These are phyloP conservation scores for Penicillium salamii DNA, from an alignment of 495 filamentous ascomycete genomes.

Conservation along the genomic window DNA sequence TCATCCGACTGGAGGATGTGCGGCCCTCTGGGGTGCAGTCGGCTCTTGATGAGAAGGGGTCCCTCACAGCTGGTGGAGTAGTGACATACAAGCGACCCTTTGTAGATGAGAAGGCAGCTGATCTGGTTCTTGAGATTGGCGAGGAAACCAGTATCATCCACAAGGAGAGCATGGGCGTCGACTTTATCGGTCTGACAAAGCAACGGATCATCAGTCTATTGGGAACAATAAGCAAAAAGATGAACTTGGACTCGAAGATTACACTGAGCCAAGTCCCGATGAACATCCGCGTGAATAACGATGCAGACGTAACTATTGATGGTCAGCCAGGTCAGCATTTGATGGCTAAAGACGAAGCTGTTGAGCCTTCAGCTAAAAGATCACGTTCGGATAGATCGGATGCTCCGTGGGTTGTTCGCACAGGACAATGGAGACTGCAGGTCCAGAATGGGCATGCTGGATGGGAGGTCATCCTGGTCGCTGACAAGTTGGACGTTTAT, in stretches of 20 bases:
- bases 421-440: conserved; percentile 77
- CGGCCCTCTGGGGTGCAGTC: conserved; percentile 79
- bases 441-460: conserved; percentile 51
- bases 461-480: conserved; percentile 60
- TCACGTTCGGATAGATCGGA: conserved; percentile 35
- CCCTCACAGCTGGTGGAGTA: conserved; percentile 47
- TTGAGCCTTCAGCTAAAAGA: conserved; percentile 45
- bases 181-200: conserved; percentile 69
- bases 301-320: conserved; percentile 73
- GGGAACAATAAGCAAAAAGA: conserved; percentile 77
- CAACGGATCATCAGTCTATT: conserved; percentile 69
- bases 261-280: conserved; percentile 34
- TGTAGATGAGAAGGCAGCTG: conserved; percentile 66
- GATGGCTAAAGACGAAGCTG: conserved; percentile 1
- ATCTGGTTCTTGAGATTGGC: conserved; percentile 78
- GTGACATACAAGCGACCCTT: conserved; percentile 82
- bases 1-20: conserved; percentile 79
- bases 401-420: conserved; percentile 65
- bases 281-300: conserved; percentile 60
- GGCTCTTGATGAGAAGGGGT: conserved; percentile 32
- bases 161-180: conserved; percentile 52
- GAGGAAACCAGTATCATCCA: conserved; percentile 66
- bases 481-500: conserved; percentile 78
- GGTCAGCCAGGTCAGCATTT: conserved; percentile 36
- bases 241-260: conserved; percentile 48